phyloP scores from a whole-genome alignment of 2,329 filamentous ascomycete species.

The Emericellopsis cladophorae region DNA sequence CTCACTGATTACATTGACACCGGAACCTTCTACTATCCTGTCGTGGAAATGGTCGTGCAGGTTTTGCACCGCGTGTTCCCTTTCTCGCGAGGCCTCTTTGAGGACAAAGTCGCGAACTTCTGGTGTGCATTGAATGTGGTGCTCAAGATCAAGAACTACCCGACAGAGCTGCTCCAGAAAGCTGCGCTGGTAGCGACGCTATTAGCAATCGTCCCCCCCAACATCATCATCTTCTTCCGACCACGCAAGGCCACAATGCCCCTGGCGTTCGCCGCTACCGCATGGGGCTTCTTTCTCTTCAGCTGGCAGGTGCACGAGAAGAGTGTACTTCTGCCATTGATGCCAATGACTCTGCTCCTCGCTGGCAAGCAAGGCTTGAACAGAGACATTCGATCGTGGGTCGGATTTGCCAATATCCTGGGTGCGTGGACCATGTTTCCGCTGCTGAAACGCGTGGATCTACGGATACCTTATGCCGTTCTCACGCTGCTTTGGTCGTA shows the following conservation, averaged over 20 bases:
- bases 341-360: conserved; percentile 85
- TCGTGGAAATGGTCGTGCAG: conserved; percentile 69
- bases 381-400: conserved; percentile 71
- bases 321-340: conserved; percentile 79
- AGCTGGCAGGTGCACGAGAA: conserved; percentile 99
- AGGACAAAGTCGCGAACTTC: conserved; percentile 97
- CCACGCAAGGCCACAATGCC: conserved; percentile 69
- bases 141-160: conserved; percentile 72
- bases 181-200: conserved; percentile 66
- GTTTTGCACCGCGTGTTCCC: conserved; percentile 89
- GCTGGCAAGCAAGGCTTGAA: conserved; percentile 66
- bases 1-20: conserved; percentile 48
- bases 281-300: conserved; percentile 96
- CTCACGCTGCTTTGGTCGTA: conserved; percentile 84
- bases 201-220: conserved; percentile 65
- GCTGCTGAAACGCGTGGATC: conserved; percentile 70
- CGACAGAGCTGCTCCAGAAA: conserved; percentile 58
- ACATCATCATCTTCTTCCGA: conserved; percentile 63
- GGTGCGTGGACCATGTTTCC: conserved; percentile 92
- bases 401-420: conserved; percentile 88
- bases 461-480: conserved; percentile 74
- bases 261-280: conserved; percentile 66
- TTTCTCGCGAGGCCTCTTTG: conserved; percentile 88
- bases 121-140: conserved; percentile 91
- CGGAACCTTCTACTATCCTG: conserved; percentile 58